Evolutionary conservation across 2,329 filamentous ascomycete species (phyloP), one percentile per base, ranked within the genome.

Genomic region (Chaetomium strumarium): DNA sequence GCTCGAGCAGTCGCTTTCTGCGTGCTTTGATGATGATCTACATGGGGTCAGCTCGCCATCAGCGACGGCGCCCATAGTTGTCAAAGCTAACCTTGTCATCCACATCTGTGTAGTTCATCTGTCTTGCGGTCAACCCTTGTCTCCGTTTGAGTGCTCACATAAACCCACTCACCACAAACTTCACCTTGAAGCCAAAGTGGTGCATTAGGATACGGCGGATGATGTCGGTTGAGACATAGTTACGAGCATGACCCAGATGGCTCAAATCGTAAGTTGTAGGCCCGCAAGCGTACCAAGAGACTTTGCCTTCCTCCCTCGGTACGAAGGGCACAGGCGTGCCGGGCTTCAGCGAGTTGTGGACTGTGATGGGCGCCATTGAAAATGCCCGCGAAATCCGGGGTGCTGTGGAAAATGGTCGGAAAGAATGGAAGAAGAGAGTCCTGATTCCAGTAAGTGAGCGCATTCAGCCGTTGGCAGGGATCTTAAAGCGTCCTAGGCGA

Each of bases 181-280:
- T 82, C 60, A 96, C 81, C 39, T 90, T 75, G 68, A 87, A 93
- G 56, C 83, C 81, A 67, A 95, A 95, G 70, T 93, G 92, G 68
- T 92, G 83, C 64, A 80, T 76, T 69, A 95, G 72, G 62, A 95
- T 88, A 63, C 90, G 83, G 56, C 90, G 81, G 61, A 95, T 84
- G 58, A 95, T 90, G 68, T 96, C 90, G 42, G 88, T 92, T 46
- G 85, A 88, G 58, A 95, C 88, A 79, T 95, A 95, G 72, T 95
- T 95, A 61, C 89, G 78, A 36, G 55, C 90, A 70, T 95, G 90
- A 30, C 89, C 86, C 56, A 92, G 70, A 73, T 92, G 88, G 57
- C 85, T 80, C 71, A 90, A 85, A 67, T 91, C 88, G 67, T 91
- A 91, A 39, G 87, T 84, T 3, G 90, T 96, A 53, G 90, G 90